phyloP scores from a whole-genome alignment of 768 basidiomycete species.

The Mycena metata region DNA sequence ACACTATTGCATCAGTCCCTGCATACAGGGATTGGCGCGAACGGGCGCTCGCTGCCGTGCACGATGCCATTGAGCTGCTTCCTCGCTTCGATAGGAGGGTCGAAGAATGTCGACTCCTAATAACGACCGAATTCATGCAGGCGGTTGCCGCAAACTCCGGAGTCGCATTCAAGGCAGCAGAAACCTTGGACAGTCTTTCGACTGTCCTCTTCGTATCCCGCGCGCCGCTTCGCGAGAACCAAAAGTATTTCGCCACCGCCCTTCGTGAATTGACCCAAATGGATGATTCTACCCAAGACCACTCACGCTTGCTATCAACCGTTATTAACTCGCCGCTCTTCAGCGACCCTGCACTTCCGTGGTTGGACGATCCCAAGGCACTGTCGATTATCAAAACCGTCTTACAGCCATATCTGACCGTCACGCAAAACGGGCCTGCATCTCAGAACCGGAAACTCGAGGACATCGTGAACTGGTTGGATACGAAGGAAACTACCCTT shows the following conservation, averaged over 20 bases:
- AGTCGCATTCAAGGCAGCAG: conserved; percentile 24
- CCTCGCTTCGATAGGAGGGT: conserved; percentile 27
- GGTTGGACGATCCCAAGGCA: conserved; percentile 28
- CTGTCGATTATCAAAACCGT: neutral
- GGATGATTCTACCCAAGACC: conserved; percentile 11
- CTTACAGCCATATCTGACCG: conserved; percentile 3
- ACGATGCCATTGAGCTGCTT: conserved; percentile 11
- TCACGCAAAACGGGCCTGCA: conserved; percentile 3
- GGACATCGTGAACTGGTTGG: conserved; percentile 33
- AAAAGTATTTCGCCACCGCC: conserved; percentile 11
- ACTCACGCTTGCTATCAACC: conserved; percentile 11
- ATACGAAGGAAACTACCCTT: conserved; percentile 10
- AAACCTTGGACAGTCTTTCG: conserved; percentile 23
- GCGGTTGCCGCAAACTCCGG: neutral
- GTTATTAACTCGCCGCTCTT: conserved; percentile 22
- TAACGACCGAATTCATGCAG: conserved; percentile 31
- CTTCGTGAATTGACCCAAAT: conserved; percentile 18
- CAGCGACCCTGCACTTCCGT: conserved; percentile 27
- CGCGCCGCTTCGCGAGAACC: conserved; percentile 21
- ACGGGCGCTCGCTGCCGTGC: conserved; percentile 17
- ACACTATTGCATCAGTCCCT: conserved; percentile 14
- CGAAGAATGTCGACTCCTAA: conserved; percentile 31
- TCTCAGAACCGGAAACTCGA: conserved; percentile 20
- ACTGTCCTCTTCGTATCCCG: conserved; percentile 20
- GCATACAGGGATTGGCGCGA: conserved; percentile 25